A percentile compares a stretch with the other conserved stretches of the same genome.
Conservation (phyloP, 176 grass and related monocot species). For the Pontederia paniculata region DNA sequence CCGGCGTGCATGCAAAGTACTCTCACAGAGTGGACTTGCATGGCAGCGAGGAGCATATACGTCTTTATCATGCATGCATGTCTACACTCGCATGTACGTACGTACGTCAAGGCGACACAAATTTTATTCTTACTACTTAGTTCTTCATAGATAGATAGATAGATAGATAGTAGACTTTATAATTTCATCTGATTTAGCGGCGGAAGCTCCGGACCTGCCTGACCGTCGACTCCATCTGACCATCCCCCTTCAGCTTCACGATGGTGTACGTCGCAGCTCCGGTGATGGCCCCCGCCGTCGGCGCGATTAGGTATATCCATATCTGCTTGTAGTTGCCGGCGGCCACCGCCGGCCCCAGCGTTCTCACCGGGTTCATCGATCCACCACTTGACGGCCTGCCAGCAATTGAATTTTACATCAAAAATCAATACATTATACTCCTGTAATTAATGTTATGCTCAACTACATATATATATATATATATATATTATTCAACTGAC, state of each 20-base stretch:
- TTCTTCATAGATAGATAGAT: too few relatives aligned
- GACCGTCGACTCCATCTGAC: conserved; percentile 40
- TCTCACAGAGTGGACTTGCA: too few relatives aligned
- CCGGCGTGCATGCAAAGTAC: too few relatives aligned
- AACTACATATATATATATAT: not conserved
- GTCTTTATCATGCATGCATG: too few relatives aligned
- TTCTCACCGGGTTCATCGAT: conserved; percentile 97
- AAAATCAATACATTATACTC: not conserved
- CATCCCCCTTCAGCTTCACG: conserved; percentile 72
- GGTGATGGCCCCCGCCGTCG: conserved; percentile 57
- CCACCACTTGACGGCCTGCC: conserved; percentile 69
- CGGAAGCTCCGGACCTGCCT: conserved; percentile 63
- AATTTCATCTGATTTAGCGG: too few relatives aligned
- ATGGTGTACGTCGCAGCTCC: conserved; percentile 65
- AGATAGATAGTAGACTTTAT: too few relatives aligned
- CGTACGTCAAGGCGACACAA: too few relatives aligned
- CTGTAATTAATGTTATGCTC: not conserved
- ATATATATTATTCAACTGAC: conserved; percentile 16
- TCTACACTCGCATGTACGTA: too few relatives aligned
- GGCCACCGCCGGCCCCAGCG: conserved; percentile 79
- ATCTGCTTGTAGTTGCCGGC: conserved; percentile 84
- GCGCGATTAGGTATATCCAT: conserved; percentile 91
- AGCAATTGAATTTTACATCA: not conserved
- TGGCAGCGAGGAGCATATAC: too few relatives aligned
- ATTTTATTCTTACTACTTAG: not conserved